A percentile compares a stretch with the other conserved stretches of the same genome.
These are phyloP conservation scores for Phytomonas francai DNA, from an alignment of 208 protist genomes.

Conservation along the genomic window DNA sequence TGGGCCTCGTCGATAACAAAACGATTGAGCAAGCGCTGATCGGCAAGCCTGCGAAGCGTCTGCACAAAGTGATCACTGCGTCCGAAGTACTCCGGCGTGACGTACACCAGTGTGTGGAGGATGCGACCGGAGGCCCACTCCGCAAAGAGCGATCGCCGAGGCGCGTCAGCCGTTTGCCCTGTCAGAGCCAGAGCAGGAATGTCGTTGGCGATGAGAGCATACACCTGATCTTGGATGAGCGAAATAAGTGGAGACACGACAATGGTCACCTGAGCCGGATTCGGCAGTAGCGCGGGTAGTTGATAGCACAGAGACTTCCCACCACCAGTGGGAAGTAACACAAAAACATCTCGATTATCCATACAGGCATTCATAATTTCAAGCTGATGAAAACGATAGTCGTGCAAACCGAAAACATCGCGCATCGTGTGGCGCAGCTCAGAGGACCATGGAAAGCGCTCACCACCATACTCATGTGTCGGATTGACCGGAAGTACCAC, in stretches of 20 bases:
- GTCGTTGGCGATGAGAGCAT: constrained; percentile 71
- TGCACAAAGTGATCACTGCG: constrained; percentile 68
- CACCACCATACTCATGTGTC: constrained; percentile 46
- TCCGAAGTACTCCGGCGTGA: constrained; percentile 87
- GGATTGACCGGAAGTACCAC: constrained; percentile 68
- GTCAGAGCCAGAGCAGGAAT: constrained; percentile 76
- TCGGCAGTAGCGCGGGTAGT: constrained; percentile 86
- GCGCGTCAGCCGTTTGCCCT: constrained; percentile 55
- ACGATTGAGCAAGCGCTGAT: constrained; percentile 48
- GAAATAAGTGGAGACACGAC: constrained; percentile 96
- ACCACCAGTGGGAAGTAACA: constrained; percentile 91
- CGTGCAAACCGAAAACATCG: constrained; percentile 84
- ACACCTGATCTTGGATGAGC: constrained; percentile 96
- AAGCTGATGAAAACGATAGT: constrained; percentile 89
- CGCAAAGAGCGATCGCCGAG: constrained; percentile 49
- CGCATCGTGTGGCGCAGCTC: constrained; percentile 83
- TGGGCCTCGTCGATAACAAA: constrained; percentile 95
- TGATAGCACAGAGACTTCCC: constrained; percentile 96
- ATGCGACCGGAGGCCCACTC: constrained; percentile 55
- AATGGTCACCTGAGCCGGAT: constrained; percentile 77
- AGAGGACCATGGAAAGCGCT: constrained; percentile 71
- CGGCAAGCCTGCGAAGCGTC: constrained; percentile 35
- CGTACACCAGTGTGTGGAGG: constrained; percentile 70
- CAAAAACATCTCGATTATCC: constrained; percentile 88
- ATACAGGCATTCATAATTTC: constrained; percentile 94